Evolutionary conservation across 139 green algal species (phyloP).

Genomic region (Micromonas commoda): DNA sequence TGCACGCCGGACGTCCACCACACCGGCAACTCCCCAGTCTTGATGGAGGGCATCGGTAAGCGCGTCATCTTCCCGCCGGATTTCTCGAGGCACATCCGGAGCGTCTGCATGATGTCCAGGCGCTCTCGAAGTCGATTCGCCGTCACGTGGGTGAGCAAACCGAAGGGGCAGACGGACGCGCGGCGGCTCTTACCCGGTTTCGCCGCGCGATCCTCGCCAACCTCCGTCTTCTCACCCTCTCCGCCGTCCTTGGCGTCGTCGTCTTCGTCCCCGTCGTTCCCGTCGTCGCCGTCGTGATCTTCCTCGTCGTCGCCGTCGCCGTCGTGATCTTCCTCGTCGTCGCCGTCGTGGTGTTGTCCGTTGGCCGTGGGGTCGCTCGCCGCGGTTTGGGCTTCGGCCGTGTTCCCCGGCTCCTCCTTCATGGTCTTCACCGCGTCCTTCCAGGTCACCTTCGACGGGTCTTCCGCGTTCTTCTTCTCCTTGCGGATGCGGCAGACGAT

Average conservation of each 20-base stretch:
- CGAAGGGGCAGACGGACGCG: no score
- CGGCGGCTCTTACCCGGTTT: no score
- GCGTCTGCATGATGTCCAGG: not conserved
- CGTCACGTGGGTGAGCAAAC: not conserved
- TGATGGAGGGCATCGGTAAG: not conserved
- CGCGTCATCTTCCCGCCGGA: not conserved
- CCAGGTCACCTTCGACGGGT: not conserved
- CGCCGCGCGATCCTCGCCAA: no score
- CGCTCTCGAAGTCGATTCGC: not conserved
- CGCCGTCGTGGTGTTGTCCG: not conserved
- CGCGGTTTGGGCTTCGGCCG: not conserved
- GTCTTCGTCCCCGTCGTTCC: no score
- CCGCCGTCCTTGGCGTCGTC: not conserved
- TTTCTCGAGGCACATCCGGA: not conserved
- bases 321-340: not conserved
- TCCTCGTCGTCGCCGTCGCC: not conserved
- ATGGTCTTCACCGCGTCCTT: not conserved
- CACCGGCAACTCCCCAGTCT: not conserved
- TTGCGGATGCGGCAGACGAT: not conserved
- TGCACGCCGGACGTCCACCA: not conserved
- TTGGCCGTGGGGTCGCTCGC: not conserved
- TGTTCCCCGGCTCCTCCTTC: not conserved
- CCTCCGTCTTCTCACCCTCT: not conserved
- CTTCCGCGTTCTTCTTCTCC: no score
- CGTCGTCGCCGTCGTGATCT: not conserved